A percentile compares a stretch with the other conserved stretches of the same genome.
Evolutionary conservation across 345 rosid genomes (phyloP).

Genomic region (Populus nigra): DNA sequence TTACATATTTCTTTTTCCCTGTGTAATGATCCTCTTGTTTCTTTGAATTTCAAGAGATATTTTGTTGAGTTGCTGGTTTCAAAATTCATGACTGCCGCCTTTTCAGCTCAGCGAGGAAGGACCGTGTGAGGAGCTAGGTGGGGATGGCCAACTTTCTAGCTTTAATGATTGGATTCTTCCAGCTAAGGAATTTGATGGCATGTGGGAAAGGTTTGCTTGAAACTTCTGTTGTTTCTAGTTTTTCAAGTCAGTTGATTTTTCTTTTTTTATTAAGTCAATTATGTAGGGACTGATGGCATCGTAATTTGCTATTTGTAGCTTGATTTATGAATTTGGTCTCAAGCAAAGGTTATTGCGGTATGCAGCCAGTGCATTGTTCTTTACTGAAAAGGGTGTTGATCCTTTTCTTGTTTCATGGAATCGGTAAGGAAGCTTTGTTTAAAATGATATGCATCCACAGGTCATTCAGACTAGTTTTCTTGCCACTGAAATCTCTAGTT

Average conservation of each 20-base stretch:
- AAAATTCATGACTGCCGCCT: constrained; percentile 18
- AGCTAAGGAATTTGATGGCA: constrained; percentile 93
- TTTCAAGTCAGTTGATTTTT: not conserved
- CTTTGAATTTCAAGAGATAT: not conserved
- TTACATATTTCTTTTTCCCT: not conserved
- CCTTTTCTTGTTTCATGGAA: constrained; percentile 95
- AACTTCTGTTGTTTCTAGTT: constrained; percentile 1
- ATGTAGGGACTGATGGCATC: not conserved
- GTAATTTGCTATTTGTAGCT: constrained; percentile 47
- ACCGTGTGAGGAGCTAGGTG: constrained; percentile 77
- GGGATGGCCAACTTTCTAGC: constrained; percentile 82
- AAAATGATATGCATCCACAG: not conserved
- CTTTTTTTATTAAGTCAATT: too few species aligned
- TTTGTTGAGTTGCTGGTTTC: constrained; percentile 2
- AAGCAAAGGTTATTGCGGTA: constrained; percentile 87
- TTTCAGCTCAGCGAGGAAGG: constrained; percentile 91
- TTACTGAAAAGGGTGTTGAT: constrained; percentile 87
- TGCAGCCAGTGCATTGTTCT: constrained; percentile 86
- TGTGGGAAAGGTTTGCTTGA: constrained; percentile 92
- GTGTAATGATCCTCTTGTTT: too few species aligned
- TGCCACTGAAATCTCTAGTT: not conserved
- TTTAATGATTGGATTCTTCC: constrained; percentile 98
- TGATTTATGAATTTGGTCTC: constrained; percentile 87
- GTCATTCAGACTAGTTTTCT: not conserved
- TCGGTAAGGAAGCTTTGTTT: constrained; percentile 50